Percentiles rank a stretch among this genome's conserved stretches.
phyloP scores from a whole-genome alignment of 495 filamentous ascomycete genomes.

The Polyplosphaeria fusca region DNA sequence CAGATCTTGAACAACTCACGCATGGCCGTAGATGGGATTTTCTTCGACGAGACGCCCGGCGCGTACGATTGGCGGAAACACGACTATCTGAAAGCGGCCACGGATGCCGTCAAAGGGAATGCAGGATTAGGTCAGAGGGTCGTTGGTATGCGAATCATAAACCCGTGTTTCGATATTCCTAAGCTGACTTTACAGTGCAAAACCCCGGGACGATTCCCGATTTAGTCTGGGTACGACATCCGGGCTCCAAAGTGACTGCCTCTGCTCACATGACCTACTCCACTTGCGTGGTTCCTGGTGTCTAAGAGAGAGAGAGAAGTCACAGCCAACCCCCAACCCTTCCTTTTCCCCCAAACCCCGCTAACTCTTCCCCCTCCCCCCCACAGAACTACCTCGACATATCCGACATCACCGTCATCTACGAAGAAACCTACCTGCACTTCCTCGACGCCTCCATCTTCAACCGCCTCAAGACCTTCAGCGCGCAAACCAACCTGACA shows the following conservation, averaged over 20 bases:
- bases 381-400: slow-evolving; percentile 27
- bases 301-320: no score
- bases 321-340: no score
- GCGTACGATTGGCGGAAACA: slow-evolving; percentile 33
- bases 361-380: slow-evolving; percentile 16
- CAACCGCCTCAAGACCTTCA: slow-evolving; percentile 8
- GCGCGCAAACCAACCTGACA: neutral
- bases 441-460: slow-evolving; percentile 12
- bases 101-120: slow-evolving; percentile 31
- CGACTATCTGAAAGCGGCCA: slow-evolving; percentile 38
- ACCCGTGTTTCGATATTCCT: neutral
- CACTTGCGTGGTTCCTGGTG: no score
- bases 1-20: neutral
- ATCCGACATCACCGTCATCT: slow-evolving; percentile 28
- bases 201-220: slow-evolving; percentile 15
- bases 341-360: slow-evolving; percentile 21
- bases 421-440: slow-evolving; percentile 19
- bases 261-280: no score
- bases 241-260: no score
- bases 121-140: slow-evolving; percentile 9
- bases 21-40: slow-evolving; percentile 23
- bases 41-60: slow-evolving; percentile 32
- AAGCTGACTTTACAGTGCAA: slow-evolving; percentile 16
- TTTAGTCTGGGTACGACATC: no score
- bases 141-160: slow-evolving; percentile 11